Evolutionary conservation across 2,329 filamentous ascomycete species (phyloP), one percentile per base, ranked within the genome.

Genomic region (Aspergillus sp.): DNA sequence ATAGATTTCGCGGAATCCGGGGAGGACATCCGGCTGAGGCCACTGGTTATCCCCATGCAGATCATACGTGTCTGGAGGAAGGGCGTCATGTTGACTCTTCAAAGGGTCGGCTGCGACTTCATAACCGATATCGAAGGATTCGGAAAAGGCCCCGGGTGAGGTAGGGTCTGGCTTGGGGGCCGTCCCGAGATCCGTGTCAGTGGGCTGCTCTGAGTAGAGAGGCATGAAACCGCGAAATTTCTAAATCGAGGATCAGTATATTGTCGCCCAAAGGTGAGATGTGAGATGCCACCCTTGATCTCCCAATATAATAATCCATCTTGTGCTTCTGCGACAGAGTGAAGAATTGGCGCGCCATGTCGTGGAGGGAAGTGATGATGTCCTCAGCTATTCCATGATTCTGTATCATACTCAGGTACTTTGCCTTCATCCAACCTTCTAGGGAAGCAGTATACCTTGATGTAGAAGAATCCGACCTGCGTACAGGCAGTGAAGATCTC

Each of bases 391-490:
- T 67, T 1, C 68, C 69, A 55, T 71, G 69, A 49, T 69, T 69
- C 69, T 70, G n/a, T 12, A 13, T 12, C 7, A 7, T 9, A 13
- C 5, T 39, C 43, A 36, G 25, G 9, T 9, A 6, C 36, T 6
- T 6, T 21, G 7, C 1, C 12, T 5, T 13, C 9, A 0, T 5
- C 21, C 9, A 1, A 12, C 1, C 1, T 7, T 4, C 13, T n/a
- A 5, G 12, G 5, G 10, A n/a, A 17, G 4, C 17, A n/a, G 3
- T 52, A 55, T 61, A 70, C 60, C 58, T 76, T 70, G 60, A 78
- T 67, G 30, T 81, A 81, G 67, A 83, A 81, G 66, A 82, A 82
- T 4, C 80, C 79, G 43, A 79, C 60, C 66, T 74, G 21, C 69
- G 77, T 45, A 76, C 80, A 72, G 1, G 67, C 70, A 43, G 63